phyloP scores from a whole-genome alignment of 768 basidiomycete genomes.

The Xerocomellus amylosporus region DNA sequence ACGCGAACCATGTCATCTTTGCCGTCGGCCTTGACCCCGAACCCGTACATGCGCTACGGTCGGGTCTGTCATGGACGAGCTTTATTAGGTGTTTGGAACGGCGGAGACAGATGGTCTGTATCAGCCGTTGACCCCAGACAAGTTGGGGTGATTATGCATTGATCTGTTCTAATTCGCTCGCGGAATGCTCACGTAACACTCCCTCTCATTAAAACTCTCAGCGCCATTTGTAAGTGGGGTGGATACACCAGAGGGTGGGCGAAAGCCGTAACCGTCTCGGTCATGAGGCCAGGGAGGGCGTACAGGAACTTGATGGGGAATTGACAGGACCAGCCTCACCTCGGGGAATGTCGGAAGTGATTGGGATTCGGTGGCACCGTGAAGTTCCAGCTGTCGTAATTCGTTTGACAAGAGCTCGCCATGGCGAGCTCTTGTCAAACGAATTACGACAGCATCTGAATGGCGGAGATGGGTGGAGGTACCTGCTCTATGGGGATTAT shows the following conservation, averaged over 20 bases:
- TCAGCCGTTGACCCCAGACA: constrained; percentile 11
- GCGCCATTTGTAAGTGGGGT: constrained; percentile 48
- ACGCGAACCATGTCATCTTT: constrained; percentile 14
- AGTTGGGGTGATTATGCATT: constrained; percentile 2
- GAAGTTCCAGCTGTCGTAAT: constrained; percentile 46
- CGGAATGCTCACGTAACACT: constrained; percentile 5
- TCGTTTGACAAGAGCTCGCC: constrained; percentile 43
- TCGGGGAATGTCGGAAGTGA: constrained; percentile 8
- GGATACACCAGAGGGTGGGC: constrained; percentile 61
- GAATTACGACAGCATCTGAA: constrained; percentile 12
- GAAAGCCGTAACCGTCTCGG: constrained; percentile 82
- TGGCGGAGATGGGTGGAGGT: no score
- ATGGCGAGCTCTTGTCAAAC: constrained; percentile 17
- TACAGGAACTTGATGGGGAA: constrained; percentile 12
- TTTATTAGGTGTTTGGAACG: constrained; percentile 19
- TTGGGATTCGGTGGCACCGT: constrained; percentile 10
- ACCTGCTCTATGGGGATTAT: no score
- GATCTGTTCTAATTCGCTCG: no score
- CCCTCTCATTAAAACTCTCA: constrained; percentile 24
- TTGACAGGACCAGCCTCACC: neutral
- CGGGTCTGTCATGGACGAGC: constrained; percentile 21
- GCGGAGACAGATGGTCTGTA: constrained; percentile 18
- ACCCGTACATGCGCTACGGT: constrained; percentile 6
- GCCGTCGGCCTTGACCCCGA: constrained; percentile 11
- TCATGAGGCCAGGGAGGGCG: constrained; percentile 36